Conservation (phyloP, 192 early-diverging fungal genomes). For the Haplosporangium gracile region DNA sequence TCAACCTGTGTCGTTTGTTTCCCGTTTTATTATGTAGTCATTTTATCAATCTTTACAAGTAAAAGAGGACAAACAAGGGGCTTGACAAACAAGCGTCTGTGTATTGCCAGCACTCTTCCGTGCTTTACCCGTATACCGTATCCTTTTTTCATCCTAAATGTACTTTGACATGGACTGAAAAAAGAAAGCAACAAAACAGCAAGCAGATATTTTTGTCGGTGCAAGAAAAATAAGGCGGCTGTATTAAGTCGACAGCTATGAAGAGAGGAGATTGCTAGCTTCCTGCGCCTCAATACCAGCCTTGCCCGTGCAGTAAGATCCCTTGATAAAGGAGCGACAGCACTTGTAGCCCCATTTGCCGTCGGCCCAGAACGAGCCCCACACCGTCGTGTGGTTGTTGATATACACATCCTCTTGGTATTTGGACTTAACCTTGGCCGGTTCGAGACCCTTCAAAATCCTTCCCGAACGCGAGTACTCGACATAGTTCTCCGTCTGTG, state of each 20-base stretch:
- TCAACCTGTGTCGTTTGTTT: not conserved
- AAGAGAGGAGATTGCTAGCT: conserved; percentile 29
- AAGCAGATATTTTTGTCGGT: no score
- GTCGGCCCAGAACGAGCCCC: conserved; percentile 97
- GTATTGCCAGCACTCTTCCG: not conserved
- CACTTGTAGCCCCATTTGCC: conserved; percentile 98
- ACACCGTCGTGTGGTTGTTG: conserved; percentile 90
- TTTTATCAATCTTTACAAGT: not conserved
- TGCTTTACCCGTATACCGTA: not conserved
- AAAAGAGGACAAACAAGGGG: conserved; percentile 16
- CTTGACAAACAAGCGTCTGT: conserved; percentile 9
- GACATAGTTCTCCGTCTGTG: conserved; percentile 94
- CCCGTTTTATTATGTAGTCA: not conserved
- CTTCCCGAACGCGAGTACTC: conserved; percentile 95
- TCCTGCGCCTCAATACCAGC: conserved; percentile 78
- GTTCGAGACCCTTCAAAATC: conserved; percentile 87
- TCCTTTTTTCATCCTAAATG: not conserved
- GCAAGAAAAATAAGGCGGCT: not conserved
- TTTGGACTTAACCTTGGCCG: conserved; percentile 82
- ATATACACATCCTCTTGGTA: conserved; percentile 92
- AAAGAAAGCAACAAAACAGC: no score
- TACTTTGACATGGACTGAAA: not conserved
- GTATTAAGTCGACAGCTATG: not conserved
- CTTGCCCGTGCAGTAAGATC: conserved; percentile 91
- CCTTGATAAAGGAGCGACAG: conserved; percentile 84